Base-by-base conservation (phyloP, 805 yeast genomes). In the Kazachstania bromeliacearum region DNA sequence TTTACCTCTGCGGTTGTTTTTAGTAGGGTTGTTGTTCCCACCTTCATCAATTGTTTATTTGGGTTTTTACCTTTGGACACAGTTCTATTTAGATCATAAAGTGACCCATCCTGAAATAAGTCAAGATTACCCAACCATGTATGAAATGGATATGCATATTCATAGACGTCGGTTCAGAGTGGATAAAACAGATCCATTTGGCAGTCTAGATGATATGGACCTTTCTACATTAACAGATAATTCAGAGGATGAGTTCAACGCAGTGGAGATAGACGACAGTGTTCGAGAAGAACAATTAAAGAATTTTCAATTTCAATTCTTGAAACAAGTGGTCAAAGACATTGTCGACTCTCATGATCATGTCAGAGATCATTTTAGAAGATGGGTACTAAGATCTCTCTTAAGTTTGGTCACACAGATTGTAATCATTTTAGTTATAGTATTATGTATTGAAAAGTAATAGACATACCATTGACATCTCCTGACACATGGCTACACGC, bases 121-220 rank as follows among this genome's bases (percentile, higher is more conserved):
- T 5, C 43, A 44, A 17, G 56, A 55, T 22, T 44, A 48, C 20
- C 63, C 61, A 12, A 55, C 59, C 25, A 34, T 40, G 21, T 51
- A 43, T 37, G 57, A 55, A 37, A 40, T 44, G 22, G 42, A 47
- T 20, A 10, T 28, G 18, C 14, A 23, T 7, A 17, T 23, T 8
- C 32, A 42, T 24, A 40, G 44, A 33, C 26, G 26, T 14, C n/a
- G n/a, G n/a, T n/a, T n/a, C n/a, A 4, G 15, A 12, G 14, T 3
- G 9, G 14, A 10, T 7, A 26, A 17, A 17, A 12, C 12, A 10
- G 15, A 26, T 9, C 7, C 14, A 3, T 13, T 12, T 10, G 2
- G n/a, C 15, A 5, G 29, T 3, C 17, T 13, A 13, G 15, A 13
- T 13, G 9, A n/a, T 17, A 12, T 9, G 8, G 20, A 30, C 13